These are phyloP conservation scores for Fragosphaeria purpurea DNA, from an alignment of 2,329 filamentous ascomycete genomes.

Conservation along the genomic window DNA sequence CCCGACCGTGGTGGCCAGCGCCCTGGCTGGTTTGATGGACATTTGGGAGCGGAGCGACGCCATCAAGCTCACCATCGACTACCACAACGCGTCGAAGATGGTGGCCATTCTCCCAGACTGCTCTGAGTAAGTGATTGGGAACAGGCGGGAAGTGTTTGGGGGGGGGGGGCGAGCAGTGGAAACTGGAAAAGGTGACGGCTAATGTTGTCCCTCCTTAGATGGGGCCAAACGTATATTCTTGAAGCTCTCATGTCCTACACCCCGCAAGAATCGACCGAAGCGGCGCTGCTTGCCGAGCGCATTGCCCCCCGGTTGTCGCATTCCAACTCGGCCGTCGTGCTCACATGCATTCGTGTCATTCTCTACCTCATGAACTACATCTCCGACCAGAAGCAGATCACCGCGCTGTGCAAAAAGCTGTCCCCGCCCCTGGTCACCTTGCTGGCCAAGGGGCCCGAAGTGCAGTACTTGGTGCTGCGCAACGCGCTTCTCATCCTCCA, in stretches of 20 bases:
- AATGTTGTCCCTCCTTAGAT: slow-evolving; percentile 41
- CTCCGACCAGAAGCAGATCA: slow-evolving; percentile 77
- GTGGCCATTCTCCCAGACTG: slow-evolving; percentile 93
- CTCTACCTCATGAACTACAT: slow-evolving; percentile 99
- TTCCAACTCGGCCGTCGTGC: slow-evolving; percentile 89
- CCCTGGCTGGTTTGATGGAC: slow-evolving; percentile 83
- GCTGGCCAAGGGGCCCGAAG: slow-evolving; percentile 89
- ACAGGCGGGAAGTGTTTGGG: neutral
- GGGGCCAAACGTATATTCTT: slow-evolving; percentile 97
- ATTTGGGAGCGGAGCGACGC: slow-evolving; percentile 97
- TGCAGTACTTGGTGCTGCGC: slow-evolving; percentile 91
- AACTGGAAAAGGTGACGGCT: neutral
- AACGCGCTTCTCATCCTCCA: slow-evolving; percentile 93
- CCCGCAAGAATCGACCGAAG: slow-evolving; percentile 81
- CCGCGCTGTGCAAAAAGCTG: slow-evolving; percentile 78
- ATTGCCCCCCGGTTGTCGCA: slow-evolving; percentile 94
- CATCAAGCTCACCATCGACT: slow-evolving; percentile 97
- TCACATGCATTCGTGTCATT: slow-evolving; percentile 93
- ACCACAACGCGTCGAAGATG: slow-evolving; percentile 94
- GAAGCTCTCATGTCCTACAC: slow-evolving; percentile 98
- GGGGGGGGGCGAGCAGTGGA: no score
- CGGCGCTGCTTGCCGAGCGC: slow-evolving; percentile 79
- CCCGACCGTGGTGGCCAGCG: slow-evolving; percentile 91
- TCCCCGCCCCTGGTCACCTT: slow-evolving; percentile 92
- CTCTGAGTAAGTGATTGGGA: slow-evolving; percentile 64